Evolutionary conservation across 2,329 filamentous ascomycete genomes (phyloP), one percentile per base, ranked within the genome.

Genomic region (Coleophoma cylindrospora): DNA sequence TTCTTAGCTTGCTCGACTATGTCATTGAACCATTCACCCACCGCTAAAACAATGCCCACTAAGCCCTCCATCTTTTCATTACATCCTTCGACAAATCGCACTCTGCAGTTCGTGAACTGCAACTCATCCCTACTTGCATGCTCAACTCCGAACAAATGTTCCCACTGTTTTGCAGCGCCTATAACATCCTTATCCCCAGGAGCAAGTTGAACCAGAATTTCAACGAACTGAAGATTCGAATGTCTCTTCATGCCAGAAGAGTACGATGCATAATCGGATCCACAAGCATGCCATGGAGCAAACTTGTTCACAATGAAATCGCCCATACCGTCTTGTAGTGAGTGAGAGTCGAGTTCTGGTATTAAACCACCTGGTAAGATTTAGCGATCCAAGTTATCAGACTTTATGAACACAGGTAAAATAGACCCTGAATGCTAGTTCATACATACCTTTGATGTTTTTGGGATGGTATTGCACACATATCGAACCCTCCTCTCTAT

Each of bases 401-500:
- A 27, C 27, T 27, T 27, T 27, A 27, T 2, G 6, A 27, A 27
- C 2, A 27, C 4, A 27, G 27, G 27, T 27, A 27, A 27, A 3
- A 10, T 27, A 27, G 27, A 27, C 7, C 6, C 4, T 27, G 9
- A 27, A 27, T 19, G 19, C 19, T 19, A 19, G 19, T 19, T 19
- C 19, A 19, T 19, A 19, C 19, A 19, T 27, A 27, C 53, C 54
- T 55, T 71, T 70, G 17, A 57, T 56, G 2, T 49, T 68, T 49
- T 70, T 73, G 2, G 71, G 70, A 54, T 74, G 71, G 50, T 73
- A 74, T 53, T 74, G 71, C 34, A 70, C 63, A 49, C 66, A 69
- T 9, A 65, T 57, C 1, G 57, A 59, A 27, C 70, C 66, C 7
- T 56, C 59, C 17, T 64, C 54, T 17, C 65, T 63, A 46, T 71